Evolutionary conservation across 164 flowering plant genomes (phyloP).

Genomic region (Akebia trifoliata): DNA sequence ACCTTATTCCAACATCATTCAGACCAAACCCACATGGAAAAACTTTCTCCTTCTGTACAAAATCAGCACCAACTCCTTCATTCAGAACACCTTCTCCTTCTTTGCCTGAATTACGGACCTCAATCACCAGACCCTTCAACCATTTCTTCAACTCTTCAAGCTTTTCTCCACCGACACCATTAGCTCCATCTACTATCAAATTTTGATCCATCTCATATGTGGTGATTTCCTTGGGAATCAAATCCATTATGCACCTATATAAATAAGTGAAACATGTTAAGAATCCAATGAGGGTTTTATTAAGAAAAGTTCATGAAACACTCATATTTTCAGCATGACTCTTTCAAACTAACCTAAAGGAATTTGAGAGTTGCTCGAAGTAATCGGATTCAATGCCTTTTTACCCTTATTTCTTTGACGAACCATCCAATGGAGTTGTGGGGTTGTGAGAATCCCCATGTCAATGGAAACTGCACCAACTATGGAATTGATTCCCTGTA

Average conservation of each 20-base stretch:
- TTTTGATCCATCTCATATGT: slow-evolving; percentile 24
- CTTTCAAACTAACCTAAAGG: slow-evolving; percentile 54
- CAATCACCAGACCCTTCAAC: slow-evolving; percentile 44
- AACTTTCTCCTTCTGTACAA: slow-evolving; percentile 91
- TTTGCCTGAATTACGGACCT: slow-evolving; percentile 69
- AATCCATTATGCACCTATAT: slow-evolving; percentile 65
- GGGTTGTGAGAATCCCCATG: slow-evolving; percentile 88
- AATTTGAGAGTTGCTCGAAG: slow-evolving; percentile 55
- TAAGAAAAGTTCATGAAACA: neutral
- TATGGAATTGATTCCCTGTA: slow-evolving; percentile 72
- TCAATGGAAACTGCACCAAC: slow-evolving; percentile 53
- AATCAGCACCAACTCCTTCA: slow-evolving; percentile 95
- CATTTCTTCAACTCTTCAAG: slow-evolving; percentile 41
- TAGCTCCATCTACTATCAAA: slow-evolving; percentile 82
- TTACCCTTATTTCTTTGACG: slow-evolving; percentile 64
- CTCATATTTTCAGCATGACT: neutral
- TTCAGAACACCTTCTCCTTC: slow-evolving; percentile 74
- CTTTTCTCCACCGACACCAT: slow-evolving; percentile 91
- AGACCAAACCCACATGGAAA: slow-evolving; percentile 64
- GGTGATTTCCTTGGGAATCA: slow-evolving; percentile 38
- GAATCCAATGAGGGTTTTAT: neutral
- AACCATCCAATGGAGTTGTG: slow-evolving; percentile 97
- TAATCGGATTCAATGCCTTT: slow-evolving; percentile 57
- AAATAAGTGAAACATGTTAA: slow-evolving; percentile 7
- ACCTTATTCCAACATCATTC: slow-evolving; percentile 71